Percentiles rank a stretch among this genome's conserved stretches.
phyloP scores from a whole-genome alignment of 2,329 filamentous ascomycete genomes.

The Phialemoniopsis sp. region DNA sequence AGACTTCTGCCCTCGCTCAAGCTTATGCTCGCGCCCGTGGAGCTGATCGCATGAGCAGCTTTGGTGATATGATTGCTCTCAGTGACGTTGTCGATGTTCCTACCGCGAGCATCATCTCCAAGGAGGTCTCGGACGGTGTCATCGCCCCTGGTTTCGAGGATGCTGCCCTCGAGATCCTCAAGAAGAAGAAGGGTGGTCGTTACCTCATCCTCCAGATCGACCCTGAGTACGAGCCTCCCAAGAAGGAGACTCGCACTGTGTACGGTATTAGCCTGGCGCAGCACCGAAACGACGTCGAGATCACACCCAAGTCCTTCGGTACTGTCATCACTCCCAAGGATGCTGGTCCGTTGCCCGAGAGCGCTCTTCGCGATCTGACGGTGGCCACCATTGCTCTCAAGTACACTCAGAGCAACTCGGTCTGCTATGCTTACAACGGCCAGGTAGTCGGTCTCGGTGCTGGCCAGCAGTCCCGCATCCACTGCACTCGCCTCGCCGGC shows the following conservation, averaged over 20 bases:
- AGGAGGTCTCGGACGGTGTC: conserved; percentile 95
- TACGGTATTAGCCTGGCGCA: conserved; percentile 88
- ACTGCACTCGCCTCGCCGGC: conserved; percentile 94
- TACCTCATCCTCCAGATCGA: conserved; percentile 97
- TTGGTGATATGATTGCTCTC: conserved; percentile 92
- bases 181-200: conserved; percentile 97
- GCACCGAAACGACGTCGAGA: conserved; percentile 86
- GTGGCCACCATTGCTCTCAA: conserved; percentile 96
- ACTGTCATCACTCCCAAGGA: conserved; percentile 85
- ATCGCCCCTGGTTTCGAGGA: conserved; percentile 84
- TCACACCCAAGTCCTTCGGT: conserved; percentile 80
- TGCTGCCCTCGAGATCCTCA: conserved; percentile 84
- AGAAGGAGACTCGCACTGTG: conserved; percentile 80
- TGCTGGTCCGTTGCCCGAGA: conserved; percentile 66
- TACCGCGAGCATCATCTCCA: conserved; percentile 95
- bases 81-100: conserved; percentile 87
- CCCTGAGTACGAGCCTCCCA: conserved; percentile 73
- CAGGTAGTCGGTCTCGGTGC: conserved; percentile 93
- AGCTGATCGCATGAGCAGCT: conserved; percentile 97
- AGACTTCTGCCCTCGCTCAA: conserved; percentile 81
- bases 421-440: conserved; percentile 93
- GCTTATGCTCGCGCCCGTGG: conserved; percentile 94
- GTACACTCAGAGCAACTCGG: conserved; percentile 98
- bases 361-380: conserved; percentile 82
- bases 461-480: conserved; percentile 95